These are phyloP conservation scores for Fusarium compactum DNA, from an alignment of 2,329 filamentous ascomycete genomes.

Conservation along the genomic window DNA sequence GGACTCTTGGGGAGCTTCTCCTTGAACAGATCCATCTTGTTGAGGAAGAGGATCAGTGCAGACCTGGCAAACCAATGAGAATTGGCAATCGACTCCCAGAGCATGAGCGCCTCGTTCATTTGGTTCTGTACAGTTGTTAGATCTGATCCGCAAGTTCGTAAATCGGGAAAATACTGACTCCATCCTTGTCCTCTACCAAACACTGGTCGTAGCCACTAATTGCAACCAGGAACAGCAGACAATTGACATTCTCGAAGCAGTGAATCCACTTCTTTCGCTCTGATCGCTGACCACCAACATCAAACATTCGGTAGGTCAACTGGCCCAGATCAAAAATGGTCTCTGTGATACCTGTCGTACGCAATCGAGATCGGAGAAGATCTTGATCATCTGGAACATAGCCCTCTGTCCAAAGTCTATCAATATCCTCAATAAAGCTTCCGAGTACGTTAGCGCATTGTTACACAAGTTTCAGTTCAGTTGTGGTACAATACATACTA, in stretches of 20 bases:
- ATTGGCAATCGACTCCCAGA: conserved; percentile 88
- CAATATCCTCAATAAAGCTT: conserved; percentile 83
- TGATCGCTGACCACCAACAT: conserved; percentile 90
- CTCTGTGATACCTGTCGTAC: conserved; percentile 96
- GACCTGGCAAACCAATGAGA: conserved; percentile 88
- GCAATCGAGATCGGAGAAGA: conserved; percentile 87
- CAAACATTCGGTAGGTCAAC: conserved; percentile 96
- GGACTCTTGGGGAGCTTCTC: conserved; percentile 78
- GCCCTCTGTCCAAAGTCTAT: conserved; percentile 78
- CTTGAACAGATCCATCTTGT: conserved; percentile 89
- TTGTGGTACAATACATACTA: conserved; percentile 72
- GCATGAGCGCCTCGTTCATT: conserved; percentile 91
- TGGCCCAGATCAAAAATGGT: conserved; percentile 93
- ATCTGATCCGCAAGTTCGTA: background rate
- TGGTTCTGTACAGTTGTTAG: conserved; percentile 72
- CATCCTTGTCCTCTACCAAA: conserved; percentile 94
- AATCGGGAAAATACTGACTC: conserved; percentile 69
- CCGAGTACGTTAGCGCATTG: conserved; percentile 53
- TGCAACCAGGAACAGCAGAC: conserved; percentile 91
- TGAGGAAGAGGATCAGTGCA: conserved; percentile 85
- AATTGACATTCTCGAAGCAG: conserved; percentile 94
- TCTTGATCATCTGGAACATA: conserved; percentile 96
- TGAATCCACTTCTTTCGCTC: conserved; percentile 99
- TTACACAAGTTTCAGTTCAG: background rate
- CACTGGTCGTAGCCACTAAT: conserved; percentile 98